These are phyloP conservation scores for Botrytis byssoidea DNA, from an alignment of 2,329 filamentous ascomycete genomes.

Conservation along the genomic window DNA sequence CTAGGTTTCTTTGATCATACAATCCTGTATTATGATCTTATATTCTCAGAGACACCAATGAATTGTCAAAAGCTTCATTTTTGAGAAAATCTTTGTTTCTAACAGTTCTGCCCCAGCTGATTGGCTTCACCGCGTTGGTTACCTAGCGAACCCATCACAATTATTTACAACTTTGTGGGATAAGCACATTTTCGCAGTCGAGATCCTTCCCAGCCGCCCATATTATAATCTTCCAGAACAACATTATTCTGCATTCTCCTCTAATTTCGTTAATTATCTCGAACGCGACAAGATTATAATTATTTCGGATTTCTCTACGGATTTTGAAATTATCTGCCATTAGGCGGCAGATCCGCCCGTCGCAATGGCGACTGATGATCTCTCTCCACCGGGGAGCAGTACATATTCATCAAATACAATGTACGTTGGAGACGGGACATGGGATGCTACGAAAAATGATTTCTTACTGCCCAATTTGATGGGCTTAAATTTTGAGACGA, in stretches of 20 bases:
- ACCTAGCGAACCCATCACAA: constrained; percentile 15
- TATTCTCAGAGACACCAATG: neutral
- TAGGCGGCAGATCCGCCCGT: constrained; percentile 31
- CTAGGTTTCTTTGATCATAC: neutral
- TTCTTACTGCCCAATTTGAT: constrained; percentile 77
- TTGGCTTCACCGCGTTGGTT: constrained; percentile 10
- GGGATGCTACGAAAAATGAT: constrained; percentile 73
- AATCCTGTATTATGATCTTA: neutral
- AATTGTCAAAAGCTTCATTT: constrained; percentile 21
- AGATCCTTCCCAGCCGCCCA: constrained; percentile 10
- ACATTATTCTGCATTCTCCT: neutral
- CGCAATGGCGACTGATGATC: constrained; percentile 37
- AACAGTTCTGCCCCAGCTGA: neutral
- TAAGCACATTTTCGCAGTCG: constrained; percentile 13
- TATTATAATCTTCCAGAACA: constrained; percentile 6
- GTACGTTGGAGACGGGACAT: constrained; percentile 78
- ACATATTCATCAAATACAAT: constrained; percentile 73
- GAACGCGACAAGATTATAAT: neutral
- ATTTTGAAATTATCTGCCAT: constrained; percentile 17
- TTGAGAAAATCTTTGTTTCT: neutral
- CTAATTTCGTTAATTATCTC: neutral
- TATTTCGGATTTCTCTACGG: neutral
- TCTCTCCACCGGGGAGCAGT: constrained; percentile 63
- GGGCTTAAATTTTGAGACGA: constrained; percentile 76
- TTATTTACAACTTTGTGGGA: constrained; percentile 17